phyloP scores from a whole-genome alignment of 495 filamentous ascomycete genomes.

The Aspergillus carlsbadensis region DNA sequence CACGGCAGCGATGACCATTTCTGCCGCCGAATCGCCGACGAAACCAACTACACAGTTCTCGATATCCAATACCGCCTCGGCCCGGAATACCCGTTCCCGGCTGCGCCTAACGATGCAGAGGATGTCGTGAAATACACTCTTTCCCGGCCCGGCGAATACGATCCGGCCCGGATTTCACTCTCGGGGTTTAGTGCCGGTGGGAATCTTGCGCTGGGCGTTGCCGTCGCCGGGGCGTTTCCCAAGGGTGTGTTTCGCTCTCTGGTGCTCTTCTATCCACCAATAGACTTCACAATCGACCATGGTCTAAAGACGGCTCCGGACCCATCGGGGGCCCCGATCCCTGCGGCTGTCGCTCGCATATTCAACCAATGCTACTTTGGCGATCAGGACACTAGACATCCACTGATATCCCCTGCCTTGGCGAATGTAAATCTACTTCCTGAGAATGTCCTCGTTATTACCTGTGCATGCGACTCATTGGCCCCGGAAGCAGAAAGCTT shows the following conservation, averaged over 20 bases:
- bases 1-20: conserved; percentile 45
- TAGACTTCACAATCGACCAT: conserved; percentile 28
- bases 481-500: too few relatives aligned
- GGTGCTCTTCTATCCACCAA: conserved; percentile 41
- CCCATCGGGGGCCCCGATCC: conserved; percentile 18
- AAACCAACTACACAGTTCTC: conserved; percentile 40
- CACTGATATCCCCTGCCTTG: too few relatives aligned
- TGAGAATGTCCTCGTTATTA: too few relatives aligned
- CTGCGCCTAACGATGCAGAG: conserved; percentile 68
- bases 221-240: conserved; percentile 36
- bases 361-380: conserved; percentile 32
- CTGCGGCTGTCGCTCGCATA: conserved; percentile 21
- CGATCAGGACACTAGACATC: too few relatives aligned
- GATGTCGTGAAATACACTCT: conserved; percentile 38
- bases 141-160: conserved; percentile 28
- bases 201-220: conserved; percentile 38
- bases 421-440: too few relatives aligned
- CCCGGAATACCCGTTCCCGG: conserved; percentile 74
- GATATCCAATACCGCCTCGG: conserved; percentile 72
- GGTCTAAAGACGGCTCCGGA: conserved; percentile 26
- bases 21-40: conserved; percentile 33
- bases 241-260: conserved; percentile 37
- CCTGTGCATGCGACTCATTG: too few relatives aligned
- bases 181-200: conserved; percentile 48
- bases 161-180: conserved; percentile 34